Evolutionary conservation across 148 eudicot genomes (phyloP).

Genomic region (Rhododendron mucronatum): DNA sequence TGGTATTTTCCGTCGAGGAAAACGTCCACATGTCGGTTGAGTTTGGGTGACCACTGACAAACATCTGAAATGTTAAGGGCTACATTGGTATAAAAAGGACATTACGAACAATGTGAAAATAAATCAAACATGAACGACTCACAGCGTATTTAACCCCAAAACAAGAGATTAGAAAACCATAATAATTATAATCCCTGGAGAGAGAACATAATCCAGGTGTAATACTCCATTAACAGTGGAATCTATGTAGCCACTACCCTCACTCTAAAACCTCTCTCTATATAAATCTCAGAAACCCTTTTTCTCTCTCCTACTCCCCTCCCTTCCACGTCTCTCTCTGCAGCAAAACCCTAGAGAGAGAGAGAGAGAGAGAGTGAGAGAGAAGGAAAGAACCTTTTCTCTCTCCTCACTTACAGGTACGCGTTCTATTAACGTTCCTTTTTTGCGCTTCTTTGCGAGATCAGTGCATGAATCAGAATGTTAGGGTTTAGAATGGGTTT

Average conservation of each 20-base stretch:
- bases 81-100: neutral
- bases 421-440: neutral
- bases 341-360: conserved; percentile 11
- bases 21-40: neutral
- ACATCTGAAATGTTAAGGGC: neutral
- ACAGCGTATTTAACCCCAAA: neutral
- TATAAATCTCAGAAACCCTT: neutral
- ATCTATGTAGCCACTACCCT: neutral
- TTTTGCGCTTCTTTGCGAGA: neutral
- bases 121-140: neutral
- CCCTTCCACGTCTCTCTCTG: conserved; percentile 14
- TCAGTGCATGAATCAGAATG: neutral
- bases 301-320: neutral
- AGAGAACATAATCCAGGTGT: neutral
- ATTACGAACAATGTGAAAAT: neutral
- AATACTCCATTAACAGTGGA: neutral
- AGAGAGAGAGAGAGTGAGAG: neutral
- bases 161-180: neutral
- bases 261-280: neutral
- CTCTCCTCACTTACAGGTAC: neutral
- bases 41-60: neutral
- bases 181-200: neutral
- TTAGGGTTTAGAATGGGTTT: conserved; percentile 4
- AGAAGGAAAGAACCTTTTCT: neutral
- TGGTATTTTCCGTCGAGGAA: too few species aligned